Evolutionary conservation across 78 protist genomes (phyloP).

Genomic region (Polysphondylium violaceum): DNA sequence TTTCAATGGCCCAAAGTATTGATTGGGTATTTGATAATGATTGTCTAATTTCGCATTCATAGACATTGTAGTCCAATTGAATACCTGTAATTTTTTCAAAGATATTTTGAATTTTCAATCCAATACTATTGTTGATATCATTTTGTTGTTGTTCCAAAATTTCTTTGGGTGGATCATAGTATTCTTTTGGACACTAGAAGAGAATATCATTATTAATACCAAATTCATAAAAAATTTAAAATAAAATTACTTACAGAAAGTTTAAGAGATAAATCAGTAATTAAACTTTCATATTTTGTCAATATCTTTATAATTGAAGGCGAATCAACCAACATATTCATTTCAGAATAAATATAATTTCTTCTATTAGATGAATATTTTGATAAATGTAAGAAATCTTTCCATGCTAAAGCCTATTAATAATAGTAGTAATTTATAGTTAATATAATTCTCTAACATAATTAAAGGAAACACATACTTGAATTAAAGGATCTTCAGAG

Average conservation of each 20-base stretch:
- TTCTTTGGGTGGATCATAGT: not conserved
- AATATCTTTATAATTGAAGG: conserved; percentile 35
- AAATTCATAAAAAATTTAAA: not conserved
- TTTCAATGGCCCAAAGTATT: conserved; percentile 37
- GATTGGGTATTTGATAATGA: conserved; percentile 56
- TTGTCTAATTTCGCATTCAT: conserved; percentile 64
- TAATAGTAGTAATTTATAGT: not conserved
- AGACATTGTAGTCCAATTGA: conserved; percentile 18
- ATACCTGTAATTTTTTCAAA: conserved; percentile 17
- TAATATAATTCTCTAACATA: not conserved
- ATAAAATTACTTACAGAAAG: conserved; percentile 7
- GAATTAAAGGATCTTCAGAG: conserved; percentile 33
- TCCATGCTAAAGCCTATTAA: conserved; percentile 32
- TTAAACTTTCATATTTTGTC: conserved; percentile 24
- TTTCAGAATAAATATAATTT: not conserved
- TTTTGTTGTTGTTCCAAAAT: conserved; percentile 12
- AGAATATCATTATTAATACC: not conserved
- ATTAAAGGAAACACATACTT: not conserved
- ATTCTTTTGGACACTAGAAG: conserved; percentile 45
- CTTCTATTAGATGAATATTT: conserved; percentile 38
- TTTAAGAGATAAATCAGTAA: conserved; percentile 7
- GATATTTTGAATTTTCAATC: not conserved
- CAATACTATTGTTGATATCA: conserved; percentile 9
- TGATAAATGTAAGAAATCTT: conserved; percentile 41
- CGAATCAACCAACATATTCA: not conserved